These are phyloP conservation scores for Fennellomyces sp. DNA, from an alignment of 371 early-diverging fungal species.

Conservation along the genomic window DNA sequence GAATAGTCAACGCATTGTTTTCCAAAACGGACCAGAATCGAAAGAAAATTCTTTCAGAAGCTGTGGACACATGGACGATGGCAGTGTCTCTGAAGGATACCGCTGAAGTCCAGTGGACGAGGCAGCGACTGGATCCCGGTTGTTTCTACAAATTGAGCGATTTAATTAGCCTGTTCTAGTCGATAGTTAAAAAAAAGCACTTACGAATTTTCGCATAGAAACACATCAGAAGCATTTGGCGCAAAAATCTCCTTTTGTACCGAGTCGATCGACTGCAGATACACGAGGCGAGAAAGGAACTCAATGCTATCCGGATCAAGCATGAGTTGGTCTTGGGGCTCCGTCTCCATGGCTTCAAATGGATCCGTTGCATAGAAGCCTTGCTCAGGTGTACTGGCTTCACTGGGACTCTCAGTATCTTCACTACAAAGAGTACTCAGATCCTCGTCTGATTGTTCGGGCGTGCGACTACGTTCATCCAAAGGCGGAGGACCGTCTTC, in stretches of 20 bases:
- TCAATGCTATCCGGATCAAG: constrained; percentile 26
- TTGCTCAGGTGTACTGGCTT: constrained; percentile 39
- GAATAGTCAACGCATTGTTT: constrained; percentile 22
- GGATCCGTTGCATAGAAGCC: constrained; percentile 7
- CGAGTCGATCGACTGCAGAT: constrained; percentile 25
- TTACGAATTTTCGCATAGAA: constrained; percentile 37
- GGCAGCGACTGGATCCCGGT: background rate
- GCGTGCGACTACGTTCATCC: constrained; percentile 6
- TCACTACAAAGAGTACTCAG: background rate
- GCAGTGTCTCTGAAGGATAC: constrained; percentile 23
- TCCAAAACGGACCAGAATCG: constrained; percentile 39
- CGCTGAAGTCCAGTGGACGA: constrained; percentile 3
- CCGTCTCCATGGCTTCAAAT: constrained; percentile 2
- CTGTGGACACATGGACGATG: constrained; percentile 39
- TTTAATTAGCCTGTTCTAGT: no score
- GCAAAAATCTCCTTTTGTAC: constrained; percentile 19
- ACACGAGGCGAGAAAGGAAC: constrained; percentile 23
- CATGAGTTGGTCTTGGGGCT: background rate
- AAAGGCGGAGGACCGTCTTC: background rate
- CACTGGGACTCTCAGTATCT: constrained; percentile 15
- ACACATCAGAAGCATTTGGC: constrained; percentile 38
- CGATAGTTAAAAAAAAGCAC: constrained; percentile 13
- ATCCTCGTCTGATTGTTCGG: constrained; percentile 14
- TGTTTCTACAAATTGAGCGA: constrained; percentile 3
- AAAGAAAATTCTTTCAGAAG: constrained; percentile 36